phyloP scores from a whole-genome alignment of 2,329 filamentous ascomycete species.

The Ceratocystis papillata region DNA sequence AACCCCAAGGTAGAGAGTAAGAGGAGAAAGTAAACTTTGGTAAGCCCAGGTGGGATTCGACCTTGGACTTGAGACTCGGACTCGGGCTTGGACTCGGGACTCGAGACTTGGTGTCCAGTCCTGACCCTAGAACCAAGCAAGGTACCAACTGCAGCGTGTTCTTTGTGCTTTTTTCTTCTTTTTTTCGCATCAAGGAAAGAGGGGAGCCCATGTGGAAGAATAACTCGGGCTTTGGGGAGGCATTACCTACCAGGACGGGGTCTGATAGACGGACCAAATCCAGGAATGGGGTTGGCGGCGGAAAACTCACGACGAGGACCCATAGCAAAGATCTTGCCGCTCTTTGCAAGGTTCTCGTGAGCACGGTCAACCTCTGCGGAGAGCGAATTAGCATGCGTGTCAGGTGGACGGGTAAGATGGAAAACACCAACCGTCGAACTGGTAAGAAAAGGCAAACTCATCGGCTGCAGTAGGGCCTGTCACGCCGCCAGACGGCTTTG shows the following conservation, averaged over 20 bases:
- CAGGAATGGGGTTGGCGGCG: slow-evolving; percentile 42
- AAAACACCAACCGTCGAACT: slow-evolving; percentile 69
- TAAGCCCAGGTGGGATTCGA: background rate
- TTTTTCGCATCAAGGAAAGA: background rate
- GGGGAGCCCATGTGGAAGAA: background rate
- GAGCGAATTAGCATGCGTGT: slow-evolving; percentile 10
- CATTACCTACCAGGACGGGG: slow-evolving; percentile 29
- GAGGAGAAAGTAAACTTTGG: slow-evolving; percentile 8
- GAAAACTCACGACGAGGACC: slow-evolving; percentile 70
- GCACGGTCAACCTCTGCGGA: slow-evolving; percentile 85
- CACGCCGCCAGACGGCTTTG: slow-evolving; percentile 51
- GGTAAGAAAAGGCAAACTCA: slow-evolving; percentile 71
- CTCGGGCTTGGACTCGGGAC: background rate
- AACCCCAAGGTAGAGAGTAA: slow-evolving; percentile 13
- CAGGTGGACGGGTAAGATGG: background rate
- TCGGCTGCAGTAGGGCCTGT: slow-evolving; percentile 65
- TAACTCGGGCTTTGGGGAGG: slow-evolving; percentile 23
- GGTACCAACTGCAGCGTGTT: slow-evolving; percentile 1
- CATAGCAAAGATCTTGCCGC: slow-evolving; percentile 76
- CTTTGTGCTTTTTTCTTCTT: background rate
- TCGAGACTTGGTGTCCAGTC: background rate
- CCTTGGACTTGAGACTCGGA: background rate
- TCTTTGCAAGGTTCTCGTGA: slow-evolving; percentile 91
- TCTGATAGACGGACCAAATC: slow-evolving; percentile 31
- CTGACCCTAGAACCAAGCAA: background rate